Evolutionary conservation across 2,329 filamentous ascomycete species (phyloP), one percentile per base, ranked within the genome.

Genomic region (Gliomastix tumulicola): DNA sequence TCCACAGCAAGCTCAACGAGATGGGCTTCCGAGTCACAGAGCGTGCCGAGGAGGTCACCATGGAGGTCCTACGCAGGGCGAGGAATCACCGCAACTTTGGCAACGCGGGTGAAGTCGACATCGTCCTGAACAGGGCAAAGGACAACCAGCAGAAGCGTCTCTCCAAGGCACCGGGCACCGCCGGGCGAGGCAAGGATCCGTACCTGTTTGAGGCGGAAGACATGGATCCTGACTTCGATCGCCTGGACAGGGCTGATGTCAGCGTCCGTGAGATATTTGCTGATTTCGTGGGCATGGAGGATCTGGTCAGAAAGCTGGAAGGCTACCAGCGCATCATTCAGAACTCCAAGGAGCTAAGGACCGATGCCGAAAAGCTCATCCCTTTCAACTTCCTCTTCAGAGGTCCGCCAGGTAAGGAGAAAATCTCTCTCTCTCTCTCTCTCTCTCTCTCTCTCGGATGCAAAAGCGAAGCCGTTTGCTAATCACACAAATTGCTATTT

Each of bases 91-190:
- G 76, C 0, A 74, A 86, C 45, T 88, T 88, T 56, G 82, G 82
- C 1, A 89, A 89, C 44, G 84, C 74, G 0, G 82, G 84, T 0
- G 82, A 85, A 39, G 69, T 89, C 0, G 79, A 88, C 32, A 86
- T 74, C 23, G 49, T 86, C 0, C 60, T 86, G 1, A 66, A 75
- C 34, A 52, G 53, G 1, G 73, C 80, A 1, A 84, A 83, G 41
- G 41, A 41, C 4, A 47, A 49, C 0, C 53, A 62, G 21, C 56
- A 62, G 36, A 42, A 41, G 9, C 44, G 58, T 1, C 15, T 52
- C 6, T 43, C 49, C n/a, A n/a, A n/a, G n/a, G n/a, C n/a, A n/a
- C n/a, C n/a, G n/a, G n/a, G n/a, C n/a, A n/a, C n/a, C n/a, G 0
- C 41, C 45, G 1, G 46, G 50, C 0, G 30, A 44, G 5, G 44